Conservation (phyloP, 768 basidiomycete genomes). For the Hypholoma sublateritium region DNA sequence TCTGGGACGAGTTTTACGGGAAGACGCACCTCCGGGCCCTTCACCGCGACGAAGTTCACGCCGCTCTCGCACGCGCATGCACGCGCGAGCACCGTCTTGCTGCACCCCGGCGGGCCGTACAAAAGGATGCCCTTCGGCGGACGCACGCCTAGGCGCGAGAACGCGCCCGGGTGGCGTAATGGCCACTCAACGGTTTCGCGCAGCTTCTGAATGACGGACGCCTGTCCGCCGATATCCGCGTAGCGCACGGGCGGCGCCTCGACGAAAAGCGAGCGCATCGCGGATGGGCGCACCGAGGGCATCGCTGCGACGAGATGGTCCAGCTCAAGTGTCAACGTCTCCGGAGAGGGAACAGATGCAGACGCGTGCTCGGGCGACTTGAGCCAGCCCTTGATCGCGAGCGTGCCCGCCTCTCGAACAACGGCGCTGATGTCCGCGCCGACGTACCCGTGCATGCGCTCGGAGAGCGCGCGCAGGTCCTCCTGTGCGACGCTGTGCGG, state of each 20-base stretch:
- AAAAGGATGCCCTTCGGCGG: constrained; percentile 89
- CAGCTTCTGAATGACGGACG: constrained; percentile 76
- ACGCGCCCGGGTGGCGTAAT: constrained; percentile 80
- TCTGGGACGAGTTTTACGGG: neutral
- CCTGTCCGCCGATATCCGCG: constrained; percentile 89
- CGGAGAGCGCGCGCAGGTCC: constrained; percentile 67
- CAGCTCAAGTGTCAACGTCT: constrained; percentile 43
- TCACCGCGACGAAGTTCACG: constrained; percentile 94
- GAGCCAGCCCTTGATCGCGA: constrained; percentile 86
- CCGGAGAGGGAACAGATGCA: constrained; percentile 12
- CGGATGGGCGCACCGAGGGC: constrained; percentile 83
- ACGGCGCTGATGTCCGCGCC: constrained; percentile 94
- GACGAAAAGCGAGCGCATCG: constrained; percentile 91
- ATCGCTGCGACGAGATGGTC: constrained; percentile 72
- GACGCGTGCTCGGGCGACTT: constrained; percentile 22
- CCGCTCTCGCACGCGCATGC: constrained; percentile 94
- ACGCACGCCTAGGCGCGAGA: constrained; percentile 81
- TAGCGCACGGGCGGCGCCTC: constrained; percentile 83
- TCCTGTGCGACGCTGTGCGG: constrained; percentile 67
- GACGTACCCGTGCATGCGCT: constrained; percentile 91
- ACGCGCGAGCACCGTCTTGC: constrained; percentile 90
- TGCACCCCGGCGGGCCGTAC: constrained; percentile 97
- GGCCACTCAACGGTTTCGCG: constrained; percentile 97
- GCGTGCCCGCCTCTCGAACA: constrained; percentile 89
- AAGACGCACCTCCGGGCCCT: constrained; percentile 86